A percentile compares a stretch with the other conserved stretches of the same genome.
phyloP scores from a whole-genome alignment of 1,284 basidiomycete genomes.

The Exobasidium rhododendri region DNA sequence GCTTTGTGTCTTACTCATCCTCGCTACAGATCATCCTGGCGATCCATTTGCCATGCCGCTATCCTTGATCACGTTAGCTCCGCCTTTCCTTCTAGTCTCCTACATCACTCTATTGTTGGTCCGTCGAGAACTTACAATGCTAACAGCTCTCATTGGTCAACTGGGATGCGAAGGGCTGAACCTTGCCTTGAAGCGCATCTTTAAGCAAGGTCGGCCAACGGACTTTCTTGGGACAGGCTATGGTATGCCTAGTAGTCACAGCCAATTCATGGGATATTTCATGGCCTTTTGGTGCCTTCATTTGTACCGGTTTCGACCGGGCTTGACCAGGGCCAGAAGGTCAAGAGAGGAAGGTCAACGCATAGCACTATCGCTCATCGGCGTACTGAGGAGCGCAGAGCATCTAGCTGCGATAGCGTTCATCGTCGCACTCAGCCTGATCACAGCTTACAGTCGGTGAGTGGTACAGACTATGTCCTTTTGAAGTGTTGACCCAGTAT shows the following conservation, averaged over 20 bases:
- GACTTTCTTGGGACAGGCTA: conserved; percentile 69
- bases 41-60: conserved; percentile 36
- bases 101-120: conserved; percentile 73
- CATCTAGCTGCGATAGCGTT: conserved; percentile 59
- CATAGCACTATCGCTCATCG: conserved; percentile 20
- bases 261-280: conserved; percentile 85
- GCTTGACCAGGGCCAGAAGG: conserved; percentile 14
- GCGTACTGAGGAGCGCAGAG: conserved; percentile 31
- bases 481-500: neutral
- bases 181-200: conserved; percentile 66
- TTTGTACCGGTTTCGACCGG: conserved; percentile 64
- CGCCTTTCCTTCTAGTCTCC: conserved; percentile 57
- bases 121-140: conserved; percentile 71
- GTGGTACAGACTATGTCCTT: conserved; percentile 3
- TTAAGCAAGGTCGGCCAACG: conserved; percentile 69
- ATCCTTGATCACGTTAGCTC: conserved; percentile 46
- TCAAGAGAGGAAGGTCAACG: neutral
- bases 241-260: conserved; percentile 82
- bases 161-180: conserved; percentile 71
- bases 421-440: conserved; percentile 62
- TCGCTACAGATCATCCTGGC: conserved; percentile 25
- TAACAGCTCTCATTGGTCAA: conserved; percentile 79
- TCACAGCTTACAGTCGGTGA: conserved; percentile 72
- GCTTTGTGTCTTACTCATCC: too few relatives aligned
- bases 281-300: conserved; percentile 72